Evolutionary conservation across 306 rosid genomes (phyloP).

Genomic region (Cucurbita argyrosperma): DNA sequence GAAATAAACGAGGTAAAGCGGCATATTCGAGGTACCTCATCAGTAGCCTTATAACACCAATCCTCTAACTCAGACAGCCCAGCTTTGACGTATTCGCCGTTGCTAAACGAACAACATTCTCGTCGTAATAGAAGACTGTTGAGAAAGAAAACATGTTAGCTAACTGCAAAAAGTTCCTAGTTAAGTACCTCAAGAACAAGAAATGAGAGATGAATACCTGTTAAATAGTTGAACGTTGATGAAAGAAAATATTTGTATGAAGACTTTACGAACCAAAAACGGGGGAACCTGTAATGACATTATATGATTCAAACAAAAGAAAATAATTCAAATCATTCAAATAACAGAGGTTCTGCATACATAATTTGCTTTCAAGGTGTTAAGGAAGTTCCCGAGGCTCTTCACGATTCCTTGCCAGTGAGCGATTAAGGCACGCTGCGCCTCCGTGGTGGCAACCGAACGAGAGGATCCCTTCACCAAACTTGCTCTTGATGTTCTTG

Average conservation of each 20-base stretch:
- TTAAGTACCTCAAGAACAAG: background rate
- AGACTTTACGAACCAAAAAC: conserved; percentile 88
- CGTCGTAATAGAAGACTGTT: conserved; percentile 95
- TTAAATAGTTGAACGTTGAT: conserved; percentile 95
- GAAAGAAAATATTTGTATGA: conserved; percentile 95
- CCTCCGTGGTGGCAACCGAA: conserved; percentile 80
- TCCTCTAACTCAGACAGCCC: conserved; percentile 95
- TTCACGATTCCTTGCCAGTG: conserved; percentile 99
- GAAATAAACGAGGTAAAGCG: background rate
- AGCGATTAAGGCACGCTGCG: conserved; percentile 90
- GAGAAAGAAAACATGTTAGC: background rate
- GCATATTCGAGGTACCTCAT: conserved; percentile 38
- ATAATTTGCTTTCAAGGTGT: conserved; percentile 81
- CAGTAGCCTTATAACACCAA: conserved; percentile 82
- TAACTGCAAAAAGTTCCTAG: background rate
- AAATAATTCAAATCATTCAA: background rate
- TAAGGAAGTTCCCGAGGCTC: conserved; percentile 60
- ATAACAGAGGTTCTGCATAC: conserved; percentile 16
- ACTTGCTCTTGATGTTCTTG: conserved; percentile 86
- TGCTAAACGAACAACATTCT: conserved; percentile 99
- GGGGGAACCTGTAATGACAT: conserved; percentile 57
- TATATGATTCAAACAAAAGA: background rate
- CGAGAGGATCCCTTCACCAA: conserved; percentile 73
- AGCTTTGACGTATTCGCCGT: conserved; percentile 88
- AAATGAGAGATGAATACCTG: conserved; percentile 35